Evolutionary conservation across 108 stramenopile genomes (phyloP).

Genomic region (Mayamaea pseudoterrestris): DNA sequence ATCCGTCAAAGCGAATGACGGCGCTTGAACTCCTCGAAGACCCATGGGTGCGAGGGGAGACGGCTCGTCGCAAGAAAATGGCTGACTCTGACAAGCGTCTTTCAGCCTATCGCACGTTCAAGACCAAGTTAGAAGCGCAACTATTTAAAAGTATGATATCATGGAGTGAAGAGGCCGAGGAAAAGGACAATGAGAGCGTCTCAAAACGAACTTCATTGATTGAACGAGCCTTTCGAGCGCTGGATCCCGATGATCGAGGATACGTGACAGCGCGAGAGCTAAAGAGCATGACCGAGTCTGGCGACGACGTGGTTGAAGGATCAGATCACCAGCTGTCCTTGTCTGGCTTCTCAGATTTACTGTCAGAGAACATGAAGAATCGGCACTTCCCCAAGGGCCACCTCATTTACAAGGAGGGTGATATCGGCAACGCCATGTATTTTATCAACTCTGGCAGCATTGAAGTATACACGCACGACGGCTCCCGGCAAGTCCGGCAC

Average conservation of each 20-base stretch:
- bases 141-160: conserved; percentile 53
- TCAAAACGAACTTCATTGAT: conserved; percentile 51
- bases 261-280: conserved; percentile 35
- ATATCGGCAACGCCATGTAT: conserved; percentile 63
- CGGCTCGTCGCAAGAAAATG: conserved; percentile 58
- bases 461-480: conserved; percentile 49
- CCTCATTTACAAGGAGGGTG: conserved; percentile 53
- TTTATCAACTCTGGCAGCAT: conserved; percentile 73
- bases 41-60: conserved; percentile 80
- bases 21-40: conserved; percentile 72
- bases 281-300: conserved; percentile 1
- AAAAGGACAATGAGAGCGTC: conserved; percentile 18
- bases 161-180: conserved; percentile 30
- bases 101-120: conserved; percentile 44
- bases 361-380: conserved; percentile 71
- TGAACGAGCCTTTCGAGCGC: conserved; percentile 51
- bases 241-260: conserved; percentile 35
- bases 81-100: conserved; percentile 54
- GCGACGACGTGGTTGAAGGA: conserved; percentile 3
- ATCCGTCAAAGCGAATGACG: conserved; percentile 61
- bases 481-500: conserved; percentile 13
- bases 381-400: conserved; percentile 68
- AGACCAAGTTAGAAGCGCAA: conserved; percentile 51
- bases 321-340: conserved; percentile 27
- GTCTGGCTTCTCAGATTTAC: conserved; percentile 58